Conservation (phyloP, 2,329 filamentous ascomycete species). For the Graphilbum fragrans region DNA sequence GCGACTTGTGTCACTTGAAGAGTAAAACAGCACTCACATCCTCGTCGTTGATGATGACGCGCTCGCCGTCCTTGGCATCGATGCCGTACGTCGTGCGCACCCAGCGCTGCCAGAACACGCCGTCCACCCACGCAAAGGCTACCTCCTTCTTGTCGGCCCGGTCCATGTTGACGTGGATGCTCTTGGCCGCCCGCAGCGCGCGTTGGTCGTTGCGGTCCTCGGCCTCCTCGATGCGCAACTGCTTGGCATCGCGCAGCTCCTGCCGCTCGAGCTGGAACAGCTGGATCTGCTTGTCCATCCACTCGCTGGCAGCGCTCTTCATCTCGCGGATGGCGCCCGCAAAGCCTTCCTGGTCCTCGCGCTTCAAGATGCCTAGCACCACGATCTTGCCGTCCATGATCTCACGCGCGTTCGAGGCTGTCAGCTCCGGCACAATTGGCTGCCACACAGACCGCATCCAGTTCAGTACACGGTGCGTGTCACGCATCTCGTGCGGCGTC, state of each 20-base stretch:
- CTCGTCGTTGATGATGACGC: constrained; percentile 93
- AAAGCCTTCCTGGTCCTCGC: constrained; percentile 70
- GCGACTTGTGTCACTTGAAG: not conserved
- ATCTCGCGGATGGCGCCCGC: constrained; percentile 70
- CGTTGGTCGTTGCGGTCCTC: constrained; percentile 87
- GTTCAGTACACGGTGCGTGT: constrained; percentile 63
- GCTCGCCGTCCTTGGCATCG: constrained; percentile 75
- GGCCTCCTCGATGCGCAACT: constrained; percentile 90
- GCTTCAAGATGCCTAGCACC: constrained; percentile 80
- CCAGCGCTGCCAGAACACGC: constrained; percentile 96
- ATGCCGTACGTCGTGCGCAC: constrained; percentile 90
- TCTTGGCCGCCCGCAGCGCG: constrained; percentile 76
- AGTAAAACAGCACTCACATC: constrained; percentile 55
- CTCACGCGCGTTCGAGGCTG: constrained; percentile 79
- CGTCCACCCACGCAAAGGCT: constrained; percentile 93
- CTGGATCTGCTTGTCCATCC: constrained; percentile 94
- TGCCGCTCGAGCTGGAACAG: constrained; percentile 87
- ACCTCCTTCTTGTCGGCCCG: constrained; percentile 80
- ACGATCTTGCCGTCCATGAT: constrained; percentile 93
- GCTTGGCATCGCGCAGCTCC: constrained; percentile 87
- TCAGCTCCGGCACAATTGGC: constrained; percentile 88
- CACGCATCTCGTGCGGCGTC: constrained; percentile 83
- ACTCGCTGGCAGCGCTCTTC: constrained; percentile 90
- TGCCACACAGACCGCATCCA: constrained; percentile 98
- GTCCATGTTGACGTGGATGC: constrained; percentile 83